These are phyloP conservation scores for Pseudozyma tsukubaensis DNA, from an alignment of 1,284 basidiomycete genomes.

Conservation along the genomic window DNA sequence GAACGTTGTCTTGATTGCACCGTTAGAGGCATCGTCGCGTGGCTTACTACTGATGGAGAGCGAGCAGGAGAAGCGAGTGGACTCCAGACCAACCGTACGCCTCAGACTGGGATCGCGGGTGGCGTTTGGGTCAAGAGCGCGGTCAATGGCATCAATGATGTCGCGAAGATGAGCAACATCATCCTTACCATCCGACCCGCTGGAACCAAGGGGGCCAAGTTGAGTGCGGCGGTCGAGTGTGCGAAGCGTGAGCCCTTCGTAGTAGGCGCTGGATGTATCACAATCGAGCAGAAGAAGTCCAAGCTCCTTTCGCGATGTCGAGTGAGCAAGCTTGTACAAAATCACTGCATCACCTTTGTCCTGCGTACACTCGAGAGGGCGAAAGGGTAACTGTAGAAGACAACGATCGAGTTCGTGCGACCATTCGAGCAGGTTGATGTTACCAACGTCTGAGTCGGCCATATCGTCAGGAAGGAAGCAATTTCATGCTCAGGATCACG, in stretches of 20 bases:
- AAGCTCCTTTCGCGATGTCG: constrained; percentile 9
- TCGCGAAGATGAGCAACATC: background rate
- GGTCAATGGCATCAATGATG: constrained; percentile 13
- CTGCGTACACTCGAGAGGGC: constrained; percentile 3
- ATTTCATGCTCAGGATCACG: too few species aligned
- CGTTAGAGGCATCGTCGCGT: background rate
- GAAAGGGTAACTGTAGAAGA: constrained; percentile 22
- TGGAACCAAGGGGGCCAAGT: background rate
- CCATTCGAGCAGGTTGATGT: constrained; percentile 32
- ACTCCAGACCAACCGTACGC: constrained; percentile 14
- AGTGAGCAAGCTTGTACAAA: constrained; percentile 35
- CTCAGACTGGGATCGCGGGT: constrained; percentile 2
- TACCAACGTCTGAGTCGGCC: constrained; percentile 6
- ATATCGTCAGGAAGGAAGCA: too few species aligned
- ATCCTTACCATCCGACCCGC: background rate
- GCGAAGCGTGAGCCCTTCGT: constrained; percentile 29
- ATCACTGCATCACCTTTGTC: constrained; percentile 2
- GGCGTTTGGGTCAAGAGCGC: constrained; percentile 17
- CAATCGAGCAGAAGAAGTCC: constrained; percentile 29
- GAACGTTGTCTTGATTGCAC: constrained; percentile 23
- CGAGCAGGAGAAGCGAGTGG: constrained; percentile 29
- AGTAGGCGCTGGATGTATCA: constrained; percentile 26
- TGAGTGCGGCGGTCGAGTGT: constrained; percentile 32
- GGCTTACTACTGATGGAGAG: constrained; percentile 25
- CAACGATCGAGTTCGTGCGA: constrained; percentile 28